Percentiles rank a stretch among this genome's conserved stretches.
Conservation (phyloP, 2,329 filamentous ascomycete genomes). For the Amesomyces nigricolor region DNA sequence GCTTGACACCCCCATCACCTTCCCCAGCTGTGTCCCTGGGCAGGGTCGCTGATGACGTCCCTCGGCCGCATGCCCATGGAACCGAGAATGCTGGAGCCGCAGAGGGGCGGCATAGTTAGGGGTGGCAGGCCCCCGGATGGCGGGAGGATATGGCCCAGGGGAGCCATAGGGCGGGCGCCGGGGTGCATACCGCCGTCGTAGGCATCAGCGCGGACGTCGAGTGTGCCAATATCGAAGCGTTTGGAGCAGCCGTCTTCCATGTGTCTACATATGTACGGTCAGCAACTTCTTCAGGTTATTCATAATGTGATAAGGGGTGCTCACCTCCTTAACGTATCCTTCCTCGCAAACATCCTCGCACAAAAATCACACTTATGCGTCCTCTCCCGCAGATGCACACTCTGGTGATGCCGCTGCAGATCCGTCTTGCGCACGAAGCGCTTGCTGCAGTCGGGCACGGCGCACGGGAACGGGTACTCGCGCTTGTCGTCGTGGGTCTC, state of each 20-base stretch:
- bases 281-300: slow-evolving; percentile 3
- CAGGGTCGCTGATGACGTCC: slow-evolving; percentile 18
- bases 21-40: slow-evolving; percentile 22
- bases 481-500: slow-evolving; percentile 73
- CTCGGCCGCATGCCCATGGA: slow-evolving; percentile 24
- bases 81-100: slow-evolving; percentile 22
- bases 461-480: slow-evolving; percentile 65
- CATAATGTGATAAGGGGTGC: slow-evolving; percentile 17
- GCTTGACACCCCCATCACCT: slow-evolving; percentile 17
- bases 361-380: slow-evolving; percentile 68
- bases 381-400: slow-evolving; percentile 68
- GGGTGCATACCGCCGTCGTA: slow-evolving; percentile 25
- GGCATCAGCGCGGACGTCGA: slow-evolving; percentile 39
- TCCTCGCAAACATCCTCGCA: slow-evolving; percentile 65
- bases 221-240: slow-evolving; percentile 53
- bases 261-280: slow-evolving; percentile 47
- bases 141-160: slow-evolving; percentile 24
- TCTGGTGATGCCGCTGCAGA: slow-evolving; percentile 56
- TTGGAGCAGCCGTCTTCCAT: slow-evolving; percentile 71
- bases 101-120: slow-evolving; percentile 28
- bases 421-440: slow-evolving; percentile 81
- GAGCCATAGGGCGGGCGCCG: slow-evolving; percentile 19
- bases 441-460: slow-evolving; percentile 59
- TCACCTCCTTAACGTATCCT: slow-evolving; percentile 77
- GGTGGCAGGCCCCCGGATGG: slow-evolving; percentile 27